A percentile compares a stretch with the other conserved stretches of the same genome.
Evolutionary conservation across 495 filamentous ascomycete genomes (phyloP).

Genomic region (Aspergillus ostianus): DNA sequence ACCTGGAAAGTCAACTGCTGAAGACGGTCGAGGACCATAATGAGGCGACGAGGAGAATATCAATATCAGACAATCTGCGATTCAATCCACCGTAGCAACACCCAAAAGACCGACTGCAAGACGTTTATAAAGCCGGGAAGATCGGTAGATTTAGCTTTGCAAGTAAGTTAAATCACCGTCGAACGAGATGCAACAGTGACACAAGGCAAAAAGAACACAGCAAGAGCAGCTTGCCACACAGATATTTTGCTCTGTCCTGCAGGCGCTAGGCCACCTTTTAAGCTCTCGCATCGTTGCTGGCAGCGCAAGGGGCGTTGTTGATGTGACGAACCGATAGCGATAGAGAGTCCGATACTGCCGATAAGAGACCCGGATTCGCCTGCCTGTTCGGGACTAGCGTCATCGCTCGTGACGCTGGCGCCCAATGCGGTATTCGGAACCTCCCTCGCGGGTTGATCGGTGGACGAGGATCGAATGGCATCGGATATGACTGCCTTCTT

Average conservation of each 20-base stretch:
- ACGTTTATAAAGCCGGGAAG: background rate
- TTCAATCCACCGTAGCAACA: background rate
- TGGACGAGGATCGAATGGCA: too few species aligned
- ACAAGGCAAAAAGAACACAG: background rate
- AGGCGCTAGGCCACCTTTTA: background rate
- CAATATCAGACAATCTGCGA: background rate
- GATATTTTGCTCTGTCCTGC: background rate
- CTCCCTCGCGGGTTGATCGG: constrained; percentile 4
- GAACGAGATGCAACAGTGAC: background rate
- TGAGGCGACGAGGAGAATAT: constrained; percentile 11
- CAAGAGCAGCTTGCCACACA: background rate
- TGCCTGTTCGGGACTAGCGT: constrained; percentile 27
- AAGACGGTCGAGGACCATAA: constrained; percentile 67
- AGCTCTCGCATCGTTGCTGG: background rate
- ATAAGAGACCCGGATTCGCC: constrained; percentile 27
- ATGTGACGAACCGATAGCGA: background rate
- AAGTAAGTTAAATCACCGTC: background rate
- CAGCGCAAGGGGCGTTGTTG: background rate
- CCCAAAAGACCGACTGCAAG: background rate
- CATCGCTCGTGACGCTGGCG: background rate
- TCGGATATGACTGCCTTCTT: background rate
- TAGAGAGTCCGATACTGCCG: constrained; percentile 1
- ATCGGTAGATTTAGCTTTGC: background rate
- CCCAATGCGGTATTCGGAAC: constrained; percentile 22
- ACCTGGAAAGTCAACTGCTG: constrained; percentile 67